Evolutionary conservation across 306 rosid genomes (phyloP).

Genomic region (Vigna nakashimae): DNA sequence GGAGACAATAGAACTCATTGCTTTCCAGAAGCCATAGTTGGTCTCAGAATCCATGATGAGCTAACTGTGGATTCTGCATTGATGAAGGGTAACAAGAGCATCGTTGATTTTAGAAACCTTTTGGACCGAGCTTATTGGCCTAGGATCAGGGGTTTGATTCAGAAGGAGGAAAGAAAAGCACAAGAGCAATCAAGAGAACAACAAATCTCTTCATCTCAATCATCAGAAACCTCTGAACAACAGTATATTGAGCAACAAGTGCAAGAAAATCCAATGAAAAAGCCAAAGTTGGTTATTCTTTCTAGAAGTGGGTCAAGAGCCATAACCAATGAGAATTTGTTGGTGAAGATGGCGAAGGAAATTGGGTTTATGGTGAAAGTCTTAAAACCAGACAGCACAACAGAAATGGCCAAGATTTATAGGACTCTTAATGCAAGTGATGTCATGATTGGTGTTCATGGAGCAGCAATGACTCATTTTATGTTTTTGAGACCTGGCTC

Average conservation of each 20-base stretch:
- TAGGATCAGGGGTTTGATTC: slow-evolving; percentile 63
- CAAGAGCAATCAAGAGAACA: slow-evolving; percentile 38
- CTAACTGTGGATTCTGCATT: slow-evolving; percentile 66
- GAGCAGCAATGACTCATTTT: slow-evolving; percentile 97
- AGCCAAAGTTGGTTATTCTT: slow-evolving; percentile 67
- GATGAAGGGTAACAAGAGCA: slow-evolving; percentile 66
- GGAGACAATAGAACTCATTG: slow-evolving; percentile 78
- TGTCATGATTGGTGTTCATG: slow-evolving; percentile 93
- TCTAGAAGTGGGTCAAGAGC: slow-evolving; percentile 82
- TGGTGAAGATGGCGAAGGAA: slow-evolving; percentile 71
- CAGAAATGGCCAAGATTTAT: slow-evolving; percentile 89
- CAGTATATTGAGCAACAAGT: not conserved
- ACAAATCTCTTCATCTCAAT: slow-evolving; percentile 41
- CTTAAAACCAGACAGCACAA: slow-evolving; percentile 62
- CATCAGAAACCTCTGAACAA: slow-evolving; percentile 42
- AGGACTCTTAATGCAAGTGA: slow-evolving; percentile 73
- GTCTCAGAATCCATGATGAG: slow-evolving; percentile 88
- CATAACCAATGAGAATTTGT: slow-evolving; percentile 71
- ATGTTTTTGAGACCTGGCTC: slow-evolving; percentile 76
- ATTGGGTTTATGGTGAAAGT: slow-evolving; percentile 74
- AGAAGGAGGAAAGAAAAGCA: slow-evolving; percentile 59
- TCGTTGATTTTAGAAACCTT: slow-evolving; percentile 74
- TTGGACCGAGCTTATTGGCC: slow-evolving; percentile 82
- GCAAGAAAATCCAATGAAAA: slow-evolving; percentile 39
- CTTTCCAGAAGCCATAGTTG: slow-evolving; percentile 83